These are phyloP conservation scores for Byssothecium circinans DNA, from an alignment of 2,329 filamentous ascomycete genomes.

Conservation along the genomic window DNA sequence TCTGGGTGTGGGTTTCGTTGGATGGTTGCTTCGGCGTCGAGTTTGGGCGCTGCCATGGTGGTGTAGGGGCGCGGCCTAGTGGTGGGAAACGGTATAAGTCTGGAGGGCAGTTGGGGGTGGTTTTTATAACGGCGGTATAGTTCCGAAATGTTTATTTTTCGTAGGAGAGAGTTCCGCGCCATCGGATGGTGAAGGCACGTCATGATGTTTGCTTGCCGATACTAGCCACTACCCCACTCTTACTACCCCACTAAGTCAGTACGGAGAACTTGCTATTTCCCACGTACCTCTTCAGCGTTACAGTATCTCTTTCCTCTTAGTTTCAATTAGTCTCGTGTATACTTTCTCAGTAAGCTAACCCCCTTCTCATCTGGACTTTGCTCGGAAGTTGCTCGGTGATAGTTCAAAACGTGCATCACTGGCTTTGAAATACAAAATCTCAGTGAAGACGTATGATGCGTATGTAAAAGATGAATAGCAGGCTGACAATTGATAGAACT, in stretches of 20 bases:
- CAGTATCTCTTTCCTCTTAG: too few species aligned
- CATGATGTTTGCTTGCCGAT: slow-evolving; percentile 8
- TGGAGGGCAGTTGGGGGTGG: slow-evolving; percentile 1
- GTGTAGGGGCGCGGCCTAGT: not conserved
- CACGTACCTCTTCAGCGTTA: too few species aligned
- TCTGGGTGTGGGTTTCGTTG: slow-evolving; percentile 71
- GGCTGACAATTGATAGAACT: not conserved
- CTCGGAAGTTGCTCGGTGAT: not conserved
- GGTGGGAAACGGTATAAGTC: not conserved
- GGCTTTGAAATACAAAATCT: not conserved
- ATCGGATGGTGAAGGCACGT: slow-evolving; percentile 6
- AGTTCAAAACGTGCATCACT: not conserved
- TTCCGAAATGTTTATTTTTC: too few species aligned
- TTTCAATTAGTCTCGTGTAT: too few species aligned
- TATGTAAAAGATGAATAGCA: not conserved
- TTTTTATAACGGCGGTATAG: slow-evolving; percentile 11
- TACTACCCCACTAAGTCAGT: slow-evolving; percentile 1
- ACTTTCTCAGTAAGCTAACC: too few species aligned
- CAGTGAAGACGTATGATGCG: not conserved
- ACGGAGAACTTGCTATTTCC: too few species aligned
- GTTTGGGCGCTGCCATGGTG: slow-evolving; percentile 33
- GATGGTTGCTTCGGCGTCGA: slow-evolving; percentile 50
- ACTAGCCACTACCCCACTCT: slow-evolving; percentile 21
- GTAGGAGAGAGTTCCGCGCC: not conserved
- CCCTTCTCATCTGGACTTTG: not conserved